Conservation (phyloP, 495 filamentous ascomycete species). For the Penicillium ucsense region DNA sequence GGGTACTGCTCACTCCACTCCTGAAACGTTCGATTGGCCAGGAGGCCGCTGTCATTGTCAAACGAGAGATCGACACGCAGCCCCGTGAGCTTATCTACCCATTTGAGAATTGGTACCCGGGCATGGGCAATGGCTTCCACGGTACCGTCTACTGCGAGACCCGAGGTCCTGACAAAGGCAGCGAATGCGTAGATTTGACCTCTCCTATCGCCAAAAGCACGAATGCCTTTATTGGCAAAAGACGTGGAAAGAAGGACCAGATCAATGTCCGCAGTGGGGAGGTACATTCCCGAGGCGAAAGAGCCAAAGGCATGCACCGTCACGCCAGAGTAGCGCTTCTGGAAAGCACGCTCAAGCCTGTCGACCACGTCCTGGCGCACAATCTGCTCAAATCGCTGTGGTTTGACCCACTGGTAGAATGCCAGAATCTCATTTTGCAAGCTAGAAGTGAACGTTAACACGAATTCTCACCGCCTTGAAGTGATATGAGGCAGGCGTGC, state of each 20-base stretch:
- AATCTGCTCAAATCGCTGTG: conserved; percentile 62
- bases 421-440: conserved; percentile 81
- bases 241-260: conserved; percentile 66
- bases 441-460: conserved; percentile 18
- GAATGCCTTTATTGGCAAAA: conserved; percentile 38
- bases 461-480: not conserved
- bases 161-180: conserved; percentile 34
- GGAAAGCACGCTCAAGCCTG: conserved; percentile 47
- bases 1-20: conserved; percentile 71
- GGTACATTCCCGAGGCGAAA: conserved; percentile 79
- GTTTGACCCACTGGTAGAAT: conserved; percentile 75
- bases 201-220: conserved; percentile 34
- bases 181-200: conserved; percentile 43
- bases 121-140: conserved; percentile 60
- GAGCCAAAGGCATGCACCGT: conserved; percentile 75
- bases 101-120: conserved; percentile 91
- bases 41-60: conserved; percentile 74
- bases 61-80: conserved; percentile 87
- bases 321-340: conserved; percentile 39
- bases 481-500: not conserved
- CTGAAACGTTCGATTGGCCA: conserved; percentile 68
- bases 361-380: conserved; percentile 64
- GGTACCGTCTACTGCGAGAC: conserved; percentile 40
- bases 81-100: conserved; percentile 58
- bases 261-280: conserved; percentile 91